Evolutionary conservation across 1,284 basidiomycete genomes (phyloP).

Genomic region (Puccinia horiana): DNA sequence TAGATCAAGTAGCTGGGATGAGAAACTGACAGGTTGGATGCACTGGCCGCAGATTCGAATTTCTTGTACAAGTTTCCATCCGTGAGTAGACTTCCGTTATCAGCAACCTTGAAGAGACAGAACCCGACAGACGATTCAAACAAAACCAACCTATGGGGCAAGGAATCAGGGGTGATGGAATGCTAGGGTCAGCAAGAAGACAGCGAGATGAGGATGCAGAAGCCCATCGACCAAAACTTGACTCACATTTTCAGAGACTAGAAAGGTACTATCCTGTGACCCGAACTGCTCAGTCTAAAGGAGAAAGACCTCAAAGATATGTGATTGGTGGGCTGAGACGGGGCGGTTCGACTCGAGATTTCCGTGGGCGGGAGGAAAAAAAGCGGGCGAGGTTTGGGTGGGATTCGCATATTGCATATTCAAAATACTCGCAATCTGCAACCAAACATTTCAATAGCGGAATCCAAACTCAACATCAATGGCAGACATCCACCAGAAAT

Average conservation of each 20-base stretch:
- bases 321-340: background rate
- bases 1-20: conserved; percentile 10
- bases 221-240: background rate
- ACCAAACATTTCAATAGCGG: no score
- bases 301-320: background rate
- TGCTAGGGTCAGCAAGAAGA: background rate
- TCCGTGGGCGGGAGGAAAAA: background rate
- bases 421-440: background rate
- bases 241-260: conserved; percentile 3
- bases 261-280: background rate
- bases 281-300: background rate
- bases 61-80: conserved; percentile 80
- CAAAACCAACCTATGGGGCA: conserved; percentile 61
- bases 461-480: background rate
- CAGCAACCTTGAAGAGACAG: conserved; percentile 94
- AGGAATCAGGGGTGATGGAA: background rate
- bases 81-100: conserved; percentile 81
- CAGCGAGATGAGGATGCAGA: background rate
- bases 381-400: background rate
- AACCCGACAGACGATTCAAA: conserved; percentile 76
- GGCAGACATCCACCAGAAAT: no score
- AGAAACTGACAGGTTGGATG: conserved; percentile 78
- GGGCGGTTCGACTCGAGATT: background rate
- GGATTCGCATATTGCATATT: background rate
- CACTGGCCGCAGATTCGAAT: conserved; percentile 86